Conservation (phyloP, 2,329 filamentous ascomycete genomes). For the Sodiomyces alkalinus region DNA sequence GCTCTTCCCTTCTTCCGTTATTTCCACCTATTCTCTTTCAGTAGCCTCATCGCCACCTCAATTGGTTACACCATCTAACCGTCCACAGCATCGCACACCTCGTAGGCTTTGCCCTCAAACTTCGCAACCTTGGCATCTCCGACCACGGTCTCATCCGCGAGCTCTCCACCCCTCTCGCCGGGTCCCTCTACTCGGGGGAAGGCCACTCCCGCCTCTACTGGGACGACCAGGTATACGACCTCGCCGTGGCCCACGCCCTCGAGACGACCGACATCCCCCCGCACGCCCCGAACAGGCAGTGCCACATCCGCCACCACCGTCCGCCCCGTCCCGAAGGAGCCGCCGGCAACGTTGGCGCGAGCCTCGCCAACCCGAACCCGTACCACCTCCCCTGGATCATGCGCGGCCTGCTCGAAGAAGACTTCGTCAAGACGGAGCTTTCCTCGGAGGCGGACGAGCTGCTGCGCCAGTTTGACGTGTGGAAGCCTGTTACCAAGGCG, state of each 20-base stretch:
- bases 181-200: slow-evolving; percentile 80
- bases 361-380: slow-evolving; percentile 50
- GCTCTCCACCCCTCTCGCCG: slow-evolving; percentile 73
- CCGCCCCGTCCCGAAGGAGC: slow-evolving; percentile 1
- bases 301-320: slow-evolving; percentile 9
- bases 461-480: slow-evolving; percentile 79
- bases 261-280: slow-evolving; percentile 47
- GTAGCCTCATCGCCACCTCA: no score
- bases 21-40: no score
- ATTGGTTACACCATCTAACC: not conserved
- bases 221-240: slow-evolving; percentile 70
- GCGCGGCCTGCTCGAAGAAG: slow-evolving; percentile 82
- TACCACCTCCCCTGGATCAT: slow-evolving; percentile 93
- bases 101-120: slow-evolving; percentile 81
- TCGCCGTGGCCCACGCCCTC: slow-evolving; percentile 57
- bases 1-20: not conserved
- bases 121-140: slow-evolving; percentile 82
- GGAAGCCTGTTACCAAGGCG: slow-evolving; percentile 81
- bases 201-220: slow-evolving; percentile 91
- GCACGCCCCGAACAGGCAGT: slow-evolving; percentile 12
- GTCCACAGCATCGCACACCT: slow-evolving; percentile 58
- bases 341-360: slow-evolving; percentile 10
- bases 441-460: slow-evolving; percentile 63
- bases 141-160: slow-evolving; percentile 91
- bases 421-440: slow-evolving; percentile 71